phyloP scores from a whole-genome alignment of 768 basidiomycete genomes.

The Naganishia randhawae region DNA sequence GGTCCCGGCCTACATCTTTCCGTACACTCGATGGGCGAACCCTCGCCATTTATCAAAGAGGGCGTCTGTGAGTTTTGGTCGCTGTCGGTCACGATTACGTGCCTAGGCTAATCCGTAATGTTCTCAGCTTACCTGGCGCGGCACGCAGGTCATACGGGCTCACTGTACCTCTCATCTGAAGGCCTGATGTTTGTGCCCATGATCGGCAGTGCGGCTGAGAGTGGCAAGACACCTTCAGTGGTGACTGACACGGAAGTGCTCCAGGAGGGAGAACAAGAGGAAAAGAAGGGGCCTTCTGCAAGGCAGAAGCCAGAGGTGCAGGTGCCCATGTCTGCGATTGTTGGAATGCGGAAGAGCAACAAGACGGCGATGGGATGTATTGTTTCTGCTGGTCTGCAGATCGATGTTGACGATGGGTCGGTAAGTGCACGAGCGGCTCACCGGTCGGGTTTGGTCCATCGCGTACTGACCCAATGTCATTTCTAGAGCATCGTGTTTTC shows the following conservation, averaged over 20 bases:
- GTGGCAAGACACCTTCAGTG: neutral
- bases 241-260: neutral
- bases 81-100: neutral
- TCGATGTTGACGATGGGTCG: conserved; percentile 27
- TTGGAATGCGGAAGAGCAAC: conserved; percentile 30
- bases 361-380: conserved; percentile 29
- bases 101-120: neutral
- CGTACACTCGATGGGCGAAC: conserved; percentile 1
- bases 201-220: neutral
- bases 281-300: neutral
- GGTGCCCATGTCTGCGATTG: conserved; percentile 25
- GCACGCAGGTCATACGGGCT: conserved; percentile 8
- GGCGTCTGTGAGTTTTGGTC: conserved; percentile 7
- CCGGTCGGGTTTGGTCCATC: neutral
- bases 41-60: conserved; percentile 12
- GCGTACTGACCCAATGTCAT: neutral
- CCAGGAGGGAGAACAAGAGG: neutral
- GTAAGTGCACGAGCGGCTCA: conserved; percentile 8
- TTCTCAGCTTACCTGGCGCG: conserved; percentile 6
- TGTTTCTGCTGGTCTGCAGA: conserved; percentile 30
- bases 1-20: conserved; percentile 12
- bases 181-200: conserved; percentile 16
- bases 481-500: conserved; percentile 26
- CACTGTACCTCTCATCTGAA: conserved; percentile 13
- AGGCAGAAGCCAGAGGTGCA: conserved; percentile 7